These are phyloP conservation scores for Capsicum pubescens DNA, from an alignment of 257 asterid genomes.

Conservation along the genomic window DNA sequence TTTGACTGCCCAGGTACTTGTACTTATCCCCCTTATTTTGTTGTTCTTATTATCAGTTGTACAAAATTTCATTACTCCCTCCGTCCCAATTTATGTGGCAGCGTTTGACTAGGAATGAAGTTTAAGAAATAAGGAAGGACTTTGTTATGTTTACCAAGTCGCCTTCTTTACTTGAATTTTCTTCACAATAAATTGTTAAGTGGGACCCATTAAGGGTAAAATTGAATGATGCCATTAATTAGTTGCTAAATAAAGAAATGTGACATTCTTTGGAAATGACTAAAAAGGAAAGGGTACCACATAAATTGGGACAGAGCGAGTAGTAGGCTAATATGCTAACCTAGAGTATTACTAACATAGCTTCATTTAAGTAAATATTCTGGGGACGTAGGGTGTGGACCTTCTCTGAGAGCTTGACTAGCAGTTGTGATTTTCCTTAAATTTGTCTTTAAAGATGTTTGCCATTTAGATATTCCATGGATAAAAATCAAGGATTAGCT, in stretches of 20 bases:
- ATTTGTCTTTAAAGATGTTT: not conserved
- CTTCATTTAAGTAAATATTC: not conserved
- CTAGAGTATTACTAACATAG: slow-evolving; percentile 10
- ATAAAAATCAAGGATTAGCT: not conserved
- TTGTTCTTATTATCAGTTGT: slow-evolving; percentile 12
- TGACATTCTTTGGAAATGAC: too few species aligned
- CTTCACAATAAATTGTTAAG: too few species aligned
- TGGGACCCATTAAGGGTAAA: too few species aligned
- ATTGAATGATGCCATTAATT: too few species aligned
- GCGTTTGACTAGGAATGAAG: too few species aligned
- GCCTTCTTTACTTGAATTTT: too few species aligned
- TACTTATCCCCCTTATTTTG: not conserved
- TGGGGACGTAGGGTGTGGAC: not conserved
- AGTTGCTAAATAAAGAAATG: too few species aligned
- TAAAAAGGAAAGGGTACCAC: too few species aligned
- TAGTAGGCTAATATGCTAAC: not conserved
- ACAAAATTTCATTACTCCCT: not conserved
- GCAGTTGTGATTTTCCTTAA: slow-evolving; percentile 11
- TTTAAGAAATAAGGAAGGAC: too few species aligned
- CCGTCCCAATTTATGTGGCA: too few species aligned
- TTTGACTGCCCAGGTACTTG: slow-evolving; percentile 93
- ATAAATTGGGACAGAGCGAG: not conserved
- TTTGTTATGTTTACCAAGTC: too few species aligned
- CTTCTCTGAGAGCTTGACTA: not conserved
- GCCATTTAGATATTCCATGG: not conserved